These are phyloP conservation scores for Evernia prunastri DNA, from an alignment of 495 filamentous ascomycete species.

Conservation along the genomic window DNA sequence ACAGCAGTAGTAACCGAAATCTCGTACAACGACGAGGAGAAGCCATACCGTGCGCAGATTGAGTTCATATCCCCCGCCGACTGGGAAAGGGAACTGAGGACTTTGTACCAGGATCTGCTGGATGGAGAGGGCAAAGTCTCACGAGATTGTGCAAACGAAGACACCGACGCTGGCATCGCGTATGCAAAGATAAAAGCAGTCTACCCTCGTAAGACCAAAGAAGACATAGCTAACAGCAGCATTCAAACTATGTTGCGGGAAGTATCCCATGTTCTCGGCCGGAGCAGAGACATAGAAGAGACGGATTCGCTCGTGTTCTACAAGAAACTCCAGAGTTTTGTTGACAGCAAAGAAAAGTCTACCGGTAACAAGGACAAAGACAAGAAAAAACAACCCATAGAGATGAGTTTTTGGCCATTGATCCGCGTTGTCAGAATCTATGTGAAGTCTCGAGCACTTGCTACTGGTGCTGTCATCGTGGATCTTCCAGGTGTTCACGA, in stretches of 20 bases:
- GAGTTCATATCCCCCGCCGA: slow-evolving; percentile 53
- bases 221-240: slow-evolving; percentile 38
- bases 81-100: slow-evolving; percentile 51
- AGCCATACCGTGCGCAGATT: slow-evolving; percentile 54
- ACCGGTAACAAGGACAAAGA: slow-evolving; percentile 32
- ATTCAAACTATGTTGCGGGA: slow-evolving; percentile 38
- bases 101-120: slow-evolving; percentile 45
- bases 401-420: slow-evolving; percentile 59
- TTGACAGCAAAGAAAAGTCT: slow-evolving; percentile 48
- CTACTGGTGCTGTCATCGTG: slow-evolving; percentile 58
- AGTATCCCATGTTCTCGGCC: slow-evolving; percentile 43
- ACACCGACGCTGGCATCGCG: slow-evolving; percentile 46
- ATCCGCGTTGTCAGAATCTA: slow-evolving; percentile 58
- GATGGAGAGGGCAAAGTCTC: slow-evolving; percentile 41
- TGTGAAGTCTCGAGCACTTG: slow-evolving; percentile 47
- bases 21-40: slow-evolving; percentile 50
- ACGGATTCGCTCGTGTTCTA: slow-evolving; percentile 38
- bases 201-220: slow-evolving; percentile 51
- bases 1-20: slow-evolving; percentile 63
- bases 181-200: slow-evolving; percentile 60
- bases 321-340: slow-evolving; percentile 39
- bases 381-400: slow-evolving; percentile 30
- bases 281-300: slow-evolving; percentile 36
- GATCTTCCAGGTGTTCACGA: slow-evolving; percentile 61
- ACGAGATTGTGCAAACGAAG: slow-evolving; percentile 38